phyloP scores from a whole-genome alignment of 2,329 filamentous ascomycete genomes.

The Colletotrichum sojae region DNA sequence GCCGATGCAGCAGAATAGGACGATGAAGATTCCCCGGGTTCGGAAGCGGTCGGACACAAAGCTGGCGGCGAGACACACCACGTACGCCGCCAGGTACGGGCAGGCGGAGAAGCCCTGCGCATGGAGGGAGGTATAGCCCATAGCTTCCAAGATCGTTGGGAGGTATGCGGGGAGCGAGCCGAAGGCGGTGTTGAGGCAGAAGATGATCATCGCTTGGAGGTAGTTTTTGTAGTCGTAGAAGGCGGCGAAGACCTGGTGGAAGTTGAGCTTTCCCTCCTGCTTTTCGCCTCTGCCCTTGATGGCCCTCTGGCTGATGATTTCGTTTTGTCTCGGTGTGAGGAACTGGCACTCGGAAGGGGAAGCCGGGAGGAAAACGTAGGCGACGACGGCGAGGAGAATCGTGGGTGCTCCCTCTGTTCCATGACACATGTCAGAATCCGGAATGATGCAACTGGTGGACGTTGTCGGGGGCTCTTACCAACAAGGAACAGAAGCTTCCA shows the following conservation, averaged over 20 bases:
- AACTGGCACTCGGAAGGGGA: slow-evolving; percentile 66
- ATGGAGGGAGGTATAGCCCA: slow-evolving; percentile 77
- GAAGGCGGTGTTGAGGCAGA: slow-evolving; percentile 55
- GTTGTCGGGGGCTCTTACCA: slow-evolving; percentile 45
- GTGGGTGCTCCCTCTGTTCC: slow-evolving; percentile 69
- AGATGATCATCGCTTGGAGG: slow-evolving; percentile 59
- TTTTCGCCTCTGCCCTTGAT: slow-evolving; percentile 61
- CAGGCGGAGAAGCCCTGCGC: slow-evolving; percentile 82
- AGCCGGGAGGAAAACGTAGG: slow-evolving; percentile 69
- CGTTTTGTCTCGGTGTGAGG: slow-evolving; percentile 70
- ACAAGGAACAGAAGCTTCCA: slow-evolving; percentile 78
- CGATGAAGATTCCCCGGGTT: slow-evolving; percentile 74
- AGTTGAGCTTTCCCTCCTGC: slow-evolving; percentile 61
- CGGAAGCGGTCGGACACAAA: slow-evolving; percentile 76
- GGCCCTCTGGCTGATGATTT: slow-evolving; percentile 67
- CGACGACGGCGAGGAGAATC: slow-evolving; percentile 65
- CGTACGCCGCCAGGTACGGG: slow-evolving; percentile 77
- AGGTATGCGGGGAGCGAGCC: slow-evolving; percentile 71
- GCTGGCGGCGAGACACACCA: slow-evolving; percentile 72
- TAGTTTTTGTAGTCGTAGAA: slow-evolving; percentile 65
- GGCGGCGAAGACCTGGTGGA: slow-evolving; percentile 62
- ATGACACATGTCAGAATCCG: background rate
- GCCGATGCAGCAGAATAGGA: slow-evolving; percentile 68
- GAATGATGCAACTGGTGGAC: background rate
- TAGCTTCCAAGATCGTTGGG: slow-evolving; percentile 72